Base-by-base conservation (phyloP, 208 protist genomes). In the Leishmania aethiopica region DNA sequence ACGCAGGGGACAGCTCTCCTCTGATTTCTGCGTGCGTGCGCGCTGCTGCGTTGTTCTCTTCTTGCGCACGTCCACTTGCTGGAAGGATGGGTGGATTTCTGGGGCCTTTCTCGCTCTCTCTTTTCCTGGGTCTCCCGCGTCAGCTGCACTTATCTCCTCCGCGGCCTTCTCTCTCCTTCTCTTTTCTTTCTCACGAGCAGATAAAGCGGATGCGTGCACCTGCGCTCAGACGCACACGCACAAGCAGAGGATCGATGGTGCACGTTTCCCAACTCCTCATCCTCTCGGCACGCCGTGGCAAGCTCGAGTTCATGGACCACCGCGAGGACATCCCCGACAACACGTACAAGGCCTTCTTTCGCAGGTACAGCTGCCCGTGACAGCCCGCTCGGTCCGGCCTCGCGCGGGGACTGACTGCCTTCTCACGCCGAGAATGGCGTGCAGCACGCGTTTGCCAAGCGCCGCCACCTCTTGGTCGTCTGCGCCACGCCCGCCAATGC, bases 281-380 rank as follows among this genome's bases (percentile, higher is more conserved):
- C 45, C 81, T 98, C 11, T 97, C 93, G 35, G 82, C 90, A 10
- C 85, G 93, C 0, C 95, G 96, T 8, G 96, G 98, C 55, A 95
- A 87, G 82, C 87, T 98, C 32, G 83, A 97, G 40, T 95, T 91
- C 78, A 90, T 95, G 67, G 94, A 96, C 79, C 98, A 96, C 77
- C 79, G 94, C 25, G 86, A 91, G n/a, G 92, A 98, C 74, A 89
- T 94, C 59, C 80, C 88, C 4, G 70, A 78, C 35, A 82, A 76
- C 74, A 85, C 92, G 3, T 84, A 95, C 74, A 95, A 97, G 45
- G 88, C 96, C 11, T 97, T 98, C 86, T 98, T 98, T 75, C 88
- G 94, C 55, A 93, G 96, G 77, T 89, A 95, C 79, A 94, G 89
- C 70, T 55, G 88, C 85, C 81, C 91, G 84, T 84, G 84, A 96